Evolutionary conservation across 305 asterid species (phyloP), one percentile per base, ranked within the genome.

Genomic region (Solanum chacoense): DNA sequence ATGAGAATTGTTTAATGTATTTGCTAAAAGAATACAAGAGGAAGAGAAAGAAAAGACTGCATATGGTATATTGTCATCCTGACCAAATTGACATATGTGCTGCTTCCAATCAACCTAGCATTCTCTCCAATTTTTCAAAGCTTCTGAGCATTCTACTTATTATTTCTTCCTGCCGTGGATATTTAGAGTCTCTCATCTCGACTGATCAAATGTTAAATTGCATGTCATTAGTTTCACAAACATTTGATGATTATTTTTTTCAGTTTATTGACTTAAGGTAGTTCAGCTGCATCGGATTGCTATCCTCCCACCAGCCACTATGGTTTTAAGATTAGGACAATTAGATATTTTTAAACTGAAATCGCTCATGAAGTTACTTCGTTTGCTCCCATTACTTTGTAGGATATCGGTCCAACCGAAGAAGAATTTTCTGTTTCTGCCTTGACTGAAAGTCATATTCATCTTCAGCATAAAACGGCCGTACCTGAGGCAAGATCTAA

Each of bases 381-480:
- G 20, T 83, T n/a, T 55, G 87, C 73, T 84, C 87, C 45, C 45
- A 80, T 90, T 80, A 87, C 89, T 90, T 87, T 92, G 93, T 93
- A 96, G 99, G 98, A 92, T 87, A 77, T 88, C 35, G 88, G 85
- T 84, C 85, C 89, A 90, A 89, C 87, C 12, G 84, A 91, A 86
- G 94, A 90, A 90, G 92, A 72, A 90, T 92, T 91, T 76, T 92
- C 93, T 73, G 65, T 88, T 87, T 87, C 87, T 88, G 91, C 91
- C 24, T 26, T 93, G 78, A 92, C 93, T 85, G 94, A 92, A 90
- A 93, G 92, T 35, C 93, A 91, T 81, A 89, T 78, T 87, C 90
- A 87, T 85, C 85, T 90, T 87, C 93, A 93, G 90, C 89, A 93
- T 89, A 95, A 90, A 89, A 87, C 90, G 40, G 79, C 88, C 40